phyloP scores from a whole-genome alignment of 2,329 filamentous ascomycete species.

The Epichloe typhina region DNA sequence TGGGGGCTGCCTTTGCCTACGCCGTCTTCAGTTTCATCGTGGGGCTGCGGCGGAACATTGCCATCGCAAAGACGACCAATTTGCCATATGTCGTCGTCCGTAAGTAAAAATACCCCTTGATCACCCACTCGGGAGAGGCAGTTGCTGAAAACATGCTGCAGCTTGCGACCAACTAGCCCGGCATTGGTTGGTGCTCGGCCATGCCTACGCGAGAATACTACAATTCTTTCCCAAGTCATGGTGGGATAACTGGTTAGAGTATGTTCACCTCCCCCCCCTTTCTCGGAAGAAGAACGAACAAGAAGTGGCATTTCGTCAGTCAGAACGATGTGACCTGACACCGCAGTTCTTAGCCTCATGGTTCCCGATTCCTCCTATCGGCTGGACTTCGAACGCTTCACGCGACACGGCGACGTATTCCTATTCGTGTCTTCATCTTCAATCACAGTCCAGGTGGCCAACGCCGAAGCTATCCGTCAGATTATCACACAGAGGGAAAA shows the following conservation, averaged over 20 bases:
- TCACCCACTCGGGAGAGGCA: background rate
- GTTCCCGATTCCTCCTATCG: slow-evolving; percentile 47
- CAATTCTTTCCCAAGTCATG: slow-evolving; percentile 38
- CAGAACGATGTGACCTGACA: background rate
- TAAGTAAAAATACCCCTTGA: slow-evolving; percentile 22
- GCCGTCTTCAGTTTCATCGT: slow-evolving; percentile 17
- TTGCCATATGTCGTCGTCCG: slow-evolving; percentile 40
- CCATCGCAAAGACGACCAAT: slow-evolving; percentile 35
- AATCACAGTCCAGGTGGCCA: slow-evolving; percentile 42
- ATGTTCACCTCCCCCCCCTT: slow-evolving; percentile 9
- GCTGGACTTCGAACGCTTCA: slow-evolving; percentile 43
- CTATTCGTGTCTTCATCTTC: slow-evolving; percentile 46
- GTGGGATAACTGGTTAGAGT: slow-evolving; percentile 49
- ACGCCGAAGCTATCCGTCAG: slow-evolving; percentile 52
- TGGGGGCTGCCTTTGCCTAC: slow-evolving; percentile 22
- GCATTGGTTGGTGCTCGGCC: slow-evolving; percentile 27
- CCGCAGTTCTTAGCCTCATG: slow-evolving; percentile 29
- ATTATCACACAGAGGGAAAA: slow-evolving; percentile 53
- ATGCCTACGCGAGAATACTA: slow-evolving; percentile 42
- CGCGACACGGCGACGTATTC: slow-evolving; percentile 48
- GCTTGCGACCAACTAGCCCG: slow-evolving; percentile 1
- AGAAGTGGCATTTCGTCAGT: too few relatives aligned
- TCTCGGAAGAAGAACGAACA: too few relatives aligned
- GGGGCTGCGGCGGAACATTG: slow-evolving; percentile 32
- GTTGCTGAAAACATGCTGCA: background rate